Evolutionary conservation across 352 stramenopile species (phyloP), one percentile per base, ranked within the genome.

Genomic region (Phytopythium cucurbitacearum): DNA sequence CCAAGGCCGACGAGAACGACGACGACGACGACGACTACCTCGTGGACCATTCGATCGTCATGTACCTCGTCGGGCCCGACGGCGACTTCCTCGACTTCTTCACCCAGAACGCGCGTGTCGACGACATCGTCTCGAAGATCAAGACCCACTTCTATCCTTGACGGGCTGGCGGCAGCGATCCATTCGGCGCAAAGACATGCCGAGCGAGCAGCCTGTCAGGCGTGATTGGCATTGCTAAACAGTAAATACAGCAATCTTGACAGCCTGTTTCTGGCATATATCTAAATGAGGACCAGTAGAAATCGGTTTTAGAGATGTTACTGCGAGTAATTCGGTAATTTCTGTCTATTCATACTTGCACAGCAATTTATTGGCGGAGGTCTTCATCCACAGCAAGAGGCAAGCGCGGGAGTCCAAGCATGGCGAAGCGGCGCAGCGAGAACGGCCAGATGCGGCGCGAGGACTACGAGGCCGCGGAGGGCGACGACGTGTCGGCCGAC

Each of bases 11-110:
- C 55, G 87, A 96, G 64, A 92, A 96, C 48, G 94, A 99, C 15
- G 82, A 94, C 40, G 84, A 95, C 59, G 96, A 99, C 68, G 97
- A 98, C 53, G 97, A 99, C 66, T 99, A 99, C 71, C 76, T 99
- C n/a, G 96, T 99, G 5, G 97, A 99, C 77, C 97, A 99, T 76
- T 99, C 94, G 35, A 99, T 99, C 75, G 97, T 99, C 38, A 96
- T 99, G 76, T 99, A 99, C 76, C 95, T 99, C 59, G 80, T 99
- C 51, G 86, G 86, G 0, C 91, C 97, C 2, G 89, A 98, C 46
- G 97, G 97, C 48, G 87, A 99, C 64, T 98, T 99, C 65, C 75
- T 98, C 15, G 97, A 99, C 69, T 99, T 99, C 67, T 99, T 99
- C 69, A 99, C 97, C 59, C 97, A 99, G 76, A 90, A 90, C 51